Evolutionary conservation across 2,329 filamentous ascomycete species (phyloP), one percentile per base, ranked within the genome.

Genomic region (Trichoderma polysporum): DNA sequence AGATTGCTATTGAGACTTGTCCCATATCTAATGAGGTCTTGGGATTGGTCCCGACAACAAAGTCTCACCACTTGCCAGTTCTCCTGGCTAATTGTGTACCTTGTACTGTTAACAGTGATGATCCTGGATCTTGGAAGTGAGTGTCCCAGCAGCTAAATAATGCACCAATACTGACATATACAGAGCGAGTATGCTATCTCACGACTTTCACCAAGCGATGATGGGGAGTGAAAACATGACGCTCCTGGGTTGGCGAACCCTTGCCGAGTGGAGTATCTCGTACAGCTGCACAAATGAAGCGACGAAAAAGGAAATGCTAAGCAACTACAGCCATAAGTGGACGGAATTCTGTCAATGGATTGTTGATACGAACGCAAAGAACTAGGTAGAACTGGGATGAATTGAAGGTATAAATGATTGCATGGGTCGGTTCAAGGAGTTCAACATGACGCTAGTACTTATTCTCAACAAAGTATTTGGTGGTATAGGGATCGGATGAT

Each of bases 1-100:
- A 89, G 70, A 96, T 98, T 67, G 84, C 97, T 4, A 82, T 98
- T 67, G 94, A 98, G 78, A 91, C 89, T 71, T 97, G 94, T 76
- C 94, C 94, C 0, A 93, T 97, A 67, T 93, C 90, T 15, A 97
- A 97, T 78, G 93, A 97, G 76, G 89, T 96, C 2, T 84, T 97
- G 12, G 86, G 92, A 0, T 85, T 97, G 22, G 92, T 91, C 66
- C 86, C 88, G 66, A 91, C 88, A 49, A 90, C 96, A 74, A 86
- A 90, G 78, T 85, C 87, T 1, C 92, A 97, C 75, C 90, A 93
- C 0, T 83, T 97, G 0, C 94, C 94, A 0, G 91, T 92, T 0
- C 84, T 98, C 0, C 83, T 98, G 6, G 90, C 94, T 0, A 88
- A 93, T 52, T 94, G 94, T 31, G 92, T 98, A 1, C 79, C 91